Evolutionary conservation across 139 green algal species (phyloP).

Genomic region (Raphidocelis subcapitata): DNA sequence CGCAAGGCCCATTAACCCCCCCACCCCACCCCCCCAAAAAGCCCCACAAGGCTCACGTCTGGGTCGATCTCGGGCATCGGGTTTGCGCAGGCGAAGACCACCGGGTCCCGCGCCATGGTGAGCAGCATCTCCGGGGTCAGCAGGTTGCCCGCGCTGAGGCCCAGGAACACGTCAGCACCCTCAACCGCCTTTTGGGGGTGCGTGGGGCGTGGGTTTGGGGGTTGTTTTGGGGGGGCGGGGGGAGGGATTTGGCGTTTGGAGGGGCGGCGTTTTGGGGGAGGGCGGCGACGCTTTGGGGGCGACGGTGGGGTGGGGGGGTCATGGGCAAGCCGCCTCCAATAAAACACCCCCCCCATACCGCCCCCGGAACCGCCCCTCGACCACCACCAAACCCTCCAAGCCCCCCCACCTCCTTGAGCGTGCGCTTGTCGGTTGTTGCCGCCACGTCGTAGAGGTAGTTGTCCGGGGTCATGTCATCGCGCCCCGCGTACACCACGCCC

Average conservation of each 20-base stretch:
- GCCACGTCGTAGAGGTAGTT: constrained; percentile 37
- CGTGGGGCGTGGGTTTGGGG: neutral
- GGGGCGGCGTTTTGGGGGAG: no score
- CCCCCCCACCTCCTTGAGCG: constrained; percentile 22
- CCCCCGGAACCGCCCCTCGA: no score
- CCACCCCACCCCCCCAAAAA: no score
- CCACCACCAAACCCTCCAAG: no score
- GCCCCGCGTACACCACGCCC: constrained; percentile 38
- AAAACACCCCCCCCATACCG: no score
- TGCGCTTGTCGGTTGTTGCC: constrained; percentile 25
- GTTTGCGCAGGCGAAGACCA: constrained; percentile 42
- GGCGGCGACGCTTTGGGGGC: no score
- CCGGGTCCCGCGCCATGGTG: constrained; percentile 34
- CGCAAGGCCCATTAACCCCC: no score
- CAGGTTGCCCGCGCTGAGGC: constrained; percentile 28
- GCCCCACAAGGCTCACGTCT: no score
- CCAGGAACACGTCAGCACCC: constrained; percentile 44
- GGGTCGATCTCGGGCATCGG: constrained; percentile 18
- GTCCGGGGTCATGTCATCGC: constrained; percentile 34
- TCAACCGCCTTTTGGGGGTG: constrained; percentile 10
- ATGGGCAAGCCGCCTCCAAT: no score
- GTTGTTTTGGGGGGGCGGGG: neutral
- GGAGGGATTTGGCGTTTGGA: no score
- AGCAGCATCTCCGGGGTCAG: constrained; percentile 35
- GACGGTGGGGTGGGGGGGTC: no score